These are phyloP conservation scores for Mycena galopus DNA, from an alignment of 768 basidiomycete species.

Conservation along the genomic window DNA sequence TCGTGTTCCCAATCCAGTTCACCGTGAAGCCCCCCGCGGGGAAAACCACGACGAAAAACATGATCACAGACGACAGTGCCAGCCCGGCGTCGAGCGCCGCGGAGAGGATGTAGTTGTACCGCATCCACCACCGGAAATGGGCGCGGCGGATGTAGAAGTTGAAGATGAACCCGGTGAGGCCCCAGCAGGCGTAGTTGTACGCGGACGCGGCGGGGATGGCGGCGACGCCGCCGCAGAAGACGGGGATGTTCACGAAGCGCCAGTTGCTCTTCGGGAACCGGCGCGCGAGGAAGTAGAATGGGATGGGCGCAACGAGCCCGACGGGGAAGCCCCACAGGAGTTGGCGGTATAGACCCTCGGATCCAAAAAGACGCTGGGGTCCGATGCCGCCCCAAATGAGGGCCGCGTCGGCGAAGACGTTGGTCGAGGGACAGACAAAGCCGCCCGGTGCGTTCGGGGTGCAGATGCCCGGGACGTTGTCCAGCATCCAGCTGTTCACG, in stretches of 20 bases:
- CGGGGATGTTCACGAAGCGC: conserved; percentile 90
- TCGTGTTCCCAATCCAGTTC: conserved; percentile 87
- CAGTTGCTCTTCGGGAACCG: conserved; percentile 86
- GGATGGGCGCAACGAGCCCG: conserved; percentile 80
- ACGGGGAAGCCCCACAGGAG: conserved; percentile 82
- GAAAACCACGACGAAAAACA: conserved; percentile 72
- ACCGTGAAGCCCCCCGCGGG: conserved; percentile 71
- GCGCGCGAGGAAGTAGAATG: conserved; percentile 86
- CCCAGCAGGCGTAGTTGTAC: conserved; percentile 90
- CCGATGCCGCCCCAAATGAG: conserved; percentile 89
- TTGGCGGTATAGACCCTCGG: conserved; percentile 64
- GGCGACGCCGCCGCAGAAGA: conserved; percentile 79
- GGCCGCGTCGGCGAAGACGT: conserved; percentile 77
- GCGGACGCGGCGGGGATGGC: conserved; percentile 88
- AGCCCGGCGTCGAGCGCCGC: conserved; percentile 78
- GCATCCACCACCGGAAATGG: conserved; percentile 86
- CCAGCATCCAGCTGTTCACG: conserved; percentile 81
- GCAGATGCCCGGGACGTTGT: conserved; percentile 81
- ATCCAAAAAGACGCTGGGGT: conserved; percentile 75
- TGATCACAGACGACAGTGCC: conserved; percentile 65
- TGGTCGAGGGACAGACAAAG: conserved; percentile 78
- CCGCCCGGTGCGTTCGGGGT: conserved; percentile 67
- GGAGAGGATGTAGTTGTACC: conserved; percentile 91
- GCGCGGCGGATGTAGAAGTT: conserved; percentile 78
- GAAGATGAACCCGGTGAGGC: conserved; percentile 83